Base-by-base conservation (phyloP, 2,329 filamentous ascomycete species). In the Aspergillus chevalieri region DNA sequence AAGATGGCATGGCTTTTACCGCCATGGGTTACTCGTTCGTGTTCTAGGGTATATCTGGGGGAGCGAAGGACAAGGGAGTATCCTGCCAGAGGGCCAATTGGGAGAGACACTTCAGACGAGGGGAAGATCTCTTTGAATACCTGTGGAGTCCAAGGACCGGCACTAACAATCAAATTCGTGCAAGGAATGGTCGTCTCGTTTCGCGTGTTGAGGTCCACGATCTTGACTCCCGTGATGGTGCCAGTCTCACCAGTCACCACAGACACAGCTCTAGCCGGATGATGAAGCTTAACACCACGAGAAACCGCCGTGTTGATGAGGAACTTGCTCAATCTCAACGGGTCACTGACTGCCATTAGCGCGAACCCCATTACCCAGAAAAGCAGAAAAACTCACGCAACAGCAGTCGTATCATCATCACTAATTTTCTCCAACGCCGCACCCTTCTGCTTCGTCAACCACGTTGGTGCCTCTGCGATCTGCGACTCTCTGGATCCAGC, bases 31-130 rank as follows among this genome's bases (percentile, higher is more conserved):
- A 55, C 57, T 4, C 47, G 53, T 46, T 69, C 66, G 7, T 64
- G 60, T 6, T 61, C 55, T 10, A 57, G 44, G 2, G 58, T 68
- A 52, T 51, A 73, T 66, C 76, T 72, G 1, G 84, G 81, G 5
- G 80, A 82, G 50, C 73, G 78, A 4, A 91, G 67, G 2, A 90
- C 78, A 7, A 92, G 68, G 15, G 85, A 89, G 66, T 91, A 83
- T 0, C 87, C 88, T 0, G 85, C 85, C 4, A 90, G 71, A 15
- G 80, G 76, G 3, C 73, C 71, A 39, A 89, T 73, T 0, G 82
- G 80, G 19, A 90, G 69, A 9, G 71, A 64, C 1, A 77, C 60
- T 2, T 59, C 61, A 1, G 84, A 77, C 0, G 65, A 59, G 0
- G 81, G 81, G 60, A 92, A 91, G 14, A 92, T 76, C 0, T 73